Conservation (phyloP, 1,139 yeast genomes). For the Lodderomyces jiufengensis region DNA sequence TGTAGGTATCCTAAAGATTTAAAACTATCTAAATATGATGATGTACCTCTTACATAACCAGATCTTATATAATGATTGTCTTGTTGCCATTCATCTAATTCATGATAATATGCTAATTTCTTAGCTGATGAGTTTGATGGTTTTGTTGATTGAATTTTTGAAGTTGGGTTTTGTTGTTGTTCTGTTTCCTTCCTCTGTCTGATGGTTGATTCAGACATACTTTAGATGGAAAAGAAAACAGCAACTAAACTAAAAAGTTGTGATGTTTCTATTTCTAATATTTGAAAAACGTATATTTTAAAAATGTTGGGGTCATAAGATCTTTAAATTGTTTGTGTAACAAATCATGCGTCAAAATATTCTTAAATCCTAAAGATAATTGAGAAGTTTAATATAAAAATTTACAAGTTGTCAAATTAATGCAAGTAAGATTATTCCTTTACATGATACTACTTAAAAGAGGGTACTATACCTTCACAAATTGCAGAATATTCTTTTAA, state of each 20-base stretch:
- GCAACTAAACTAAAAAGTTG: too few relatives aligned
- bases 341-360: too few relatives aligned
- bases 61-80: slow-evolving; percentile 75
- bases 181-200: slow-evolving; percentile 1
- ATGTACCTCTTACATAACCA: slow-evolving; percentile 75
- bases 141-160: background rate
- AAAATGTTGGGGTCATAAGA: too few relatives aligned
- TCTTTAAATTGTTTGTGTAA: too few relatives aligned
- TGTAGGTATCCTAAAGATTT: slow-evolving; percentile 65
- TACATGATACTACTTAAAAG: slow-evolving; percentile 24
- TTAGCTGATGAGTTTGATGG: background rate
- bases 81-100: slow-evolving; percentile 76
- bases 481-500: slow-evolving; percentile 26
- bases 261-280: too few relatives aligned
- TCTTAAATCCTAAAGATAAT: too few relatives aligned
- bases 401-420: too few relatives aligned
- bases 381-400: too few relatives aligned
- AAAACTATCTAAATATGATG: slow-evolving; percentile 49
- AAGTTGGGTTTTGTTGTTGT: background rate
- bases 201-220: slow-evolving; percentile 1
- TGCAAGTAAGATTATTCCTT: too few relatives aligned
- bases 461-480: slow-evolving; percentile 34
- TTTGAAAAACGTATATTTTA: too few relatives aligned
- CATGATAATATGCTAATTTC: slow-evolving; percentile 29
- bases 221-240: too few relatives aligned